These are phyloP conservation scores for maize (Zea mays) DNA, from an alignment of 176 grass and related monocot genomes.

Conservation along the genomic window Zm-B73-REFERENCE-NAM-5.0 NC_050097.1:239963501-239964000, in stretches of 20 bases:
- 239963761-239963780: background rate
- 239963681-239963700: background rate
- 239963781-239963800: background rate
- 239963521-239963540: background rate
- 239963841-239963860: background rate
- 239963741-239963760: background rate
- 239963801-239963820: background rate
- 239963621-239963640: constrained; percentile 96
- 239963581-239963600: constrained; percentile 95
- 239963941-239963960: constrained; percentile 96
- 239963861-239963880: constrained; percentile 1
- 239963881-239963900: constrained; percentile 79
- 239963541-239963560: background rate
- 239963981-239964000: constrained; percentile 42
- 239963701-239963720: background rate
- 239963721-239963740: background rate
- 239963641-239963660: constrained; percentile 96
- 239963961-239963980: constrained; percentile 93
- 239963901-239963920: constrained; percentile 78
- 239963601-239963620: constrained; percentile 99
- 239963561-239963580: constrained; percentile 81
- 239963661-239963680: constrained; percentile 55
- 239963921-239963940: constrained; percentile 88
- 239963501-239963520: background rate
- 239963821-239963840: too few species aligned